A percentile compares a stretch with the other conserved stretches of the same genome.
Evolutionary conservation across 108 stramenopile genomes (phyloP).

Genomic region (Chaetoceros tenuissimus): DNA sequence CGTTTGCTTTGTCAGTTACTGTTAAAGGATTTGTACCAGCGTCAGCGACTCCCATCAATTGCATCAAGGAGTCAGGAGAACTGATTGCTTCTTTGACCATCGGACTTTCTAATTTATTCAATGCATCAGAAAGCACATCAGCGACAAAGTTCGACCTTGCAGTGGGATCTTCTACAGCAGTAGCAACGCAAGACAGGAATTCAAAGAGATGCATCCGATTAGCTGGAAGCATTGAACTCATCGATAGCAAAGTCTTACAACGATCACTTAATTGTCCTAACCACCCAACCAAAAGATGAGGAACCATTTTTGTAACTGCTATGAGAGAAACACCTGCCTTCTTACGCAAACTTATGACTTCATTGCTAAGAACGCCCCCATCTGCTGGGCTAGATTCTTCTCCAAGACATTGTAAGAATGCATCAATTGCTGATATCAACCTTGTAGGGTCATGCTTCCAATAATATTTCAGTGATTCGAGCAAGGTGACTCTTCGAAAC

Average conservation of each 20-base stretch:
- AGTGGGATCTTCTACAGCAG: slow-evolving; percentile 68
- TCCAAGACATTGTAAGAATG: slow-evolving; percentile 55
- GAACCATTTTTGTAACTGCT: slow-evolving; percentile 61
- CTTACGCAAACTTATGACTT: slow-evolving; percentile 64
- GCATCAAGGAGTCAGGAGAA: slow-evolving; percentile 48
- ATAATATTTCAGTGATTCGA: slow-evolving; percentile 62
- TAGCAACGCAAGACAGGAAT: slow-evolving; percentile 78
- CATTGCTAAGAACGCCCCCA: slow-evolving; percentile 32
- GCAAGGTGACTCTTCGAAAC: slow-evolving; percentile 56
- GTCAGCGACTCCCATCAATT: slow-evolving; percentile 49
- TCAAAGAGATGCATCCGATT: slow-evolving; percentile 86
- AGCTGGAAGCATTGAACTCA: slow-evolving; percentile 45
- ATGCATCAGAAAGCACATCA: slow-evolving; percentile 62
- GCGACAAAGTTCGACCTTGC: slow-evolving; percentile 67
- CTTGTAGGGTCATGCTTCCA: slow-evolving; percentile 81
- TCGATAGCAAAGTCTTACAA: slow-evolving; percentile 44
- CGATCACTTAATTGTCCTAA: slow-evolving; percentile 69
- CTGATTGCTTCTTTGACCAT: slow-evolving; percentile 42
- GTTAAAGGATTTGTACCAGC: slow-evolving; percentile 46
- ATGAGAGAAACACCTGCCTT: slow-evolving; percentile 73
- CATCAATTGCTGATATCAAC: slow-evolving; percentile 61
- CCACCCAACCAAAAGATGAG: slow-evolving; percentile 76
- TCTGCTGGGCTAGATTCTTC: slow-evolving; percentile 29
- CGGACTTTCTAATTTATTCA: slow-evolving; percentile 42
- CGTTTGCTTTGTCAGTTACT: slow-evolving; percentile 58